phyloP scores from a whole-genome alignment of 169 alveolate genomes.

The Plasmodium inui region DNA sequence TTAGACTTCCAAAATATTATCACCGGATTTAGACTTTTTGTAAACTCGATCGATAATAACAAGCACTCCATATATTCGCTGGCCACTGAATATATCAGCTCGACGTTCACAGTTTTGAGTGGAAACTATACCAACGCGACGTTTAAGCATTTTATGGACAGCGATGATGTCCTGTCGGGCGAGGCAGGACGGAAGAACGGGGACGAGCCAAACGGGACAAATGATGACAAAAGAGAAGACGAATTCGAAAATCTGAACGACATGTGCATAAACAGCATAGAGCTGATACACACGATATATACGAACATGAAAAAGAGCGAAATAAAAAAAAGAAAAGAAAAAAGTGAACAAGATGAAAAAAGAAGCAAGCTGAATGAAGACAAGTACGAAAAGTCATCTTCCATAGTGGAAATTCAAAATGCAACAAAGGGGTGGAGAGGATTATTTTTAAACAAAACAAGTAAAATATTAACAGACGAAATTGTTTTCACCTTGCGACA shows the following conservation, averaged over 20 bases:
- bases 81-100: slow-evolving; percentile 52
- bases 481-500: slow-evolving; percentile 67
- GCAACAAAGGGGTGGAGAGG: slow-evolving; percentile 68
- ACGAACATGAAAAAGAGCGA: slow-evolving; percentile 59
- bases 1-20: slow-evolving; percentile 70
- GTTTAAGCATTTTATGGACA: slow-evolving; percentile 63
- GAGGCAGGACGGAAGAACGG: not conserved
- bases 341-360: slow-evolving; percentile 2
- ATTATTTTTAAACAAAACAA: slow-evolving; percentile 54
- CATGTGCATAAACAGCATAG: slow-evolving; percentile 42
- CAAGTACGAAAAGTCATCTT: slow-evolving; percentile 40
- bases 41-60: slow-evolving; percentile 43
- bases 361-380: not conserved
- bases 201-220: not conserved
- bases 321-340: slow-evolving; percentile 13
- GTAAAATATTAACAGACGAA: slow-evolving; percentile 77
- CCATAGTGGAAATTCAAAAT: slow-evolving; percentile 61
- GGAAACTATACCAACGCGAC: slow-evolving; percentile 37
- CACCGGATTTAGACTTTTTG: slow-evolving; percentile 59
- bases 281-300: slow-evolving; percentile 61
- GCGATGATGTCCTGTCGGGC: slow-evolving; percentile 6
- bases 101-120: slow-evolving; percentile 37
- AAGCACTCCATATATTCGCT: slow-evolving; percentile 42
- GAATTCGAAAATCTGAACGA: slow-evolving; percentile 25
- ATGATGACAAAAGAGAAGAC: not conserved